Evolutionary conservation across 202 grass and related monocot species (phyloP), one percentile per base, ranked within the genome.

Genomic region (Digitaria exilis): DNA sequence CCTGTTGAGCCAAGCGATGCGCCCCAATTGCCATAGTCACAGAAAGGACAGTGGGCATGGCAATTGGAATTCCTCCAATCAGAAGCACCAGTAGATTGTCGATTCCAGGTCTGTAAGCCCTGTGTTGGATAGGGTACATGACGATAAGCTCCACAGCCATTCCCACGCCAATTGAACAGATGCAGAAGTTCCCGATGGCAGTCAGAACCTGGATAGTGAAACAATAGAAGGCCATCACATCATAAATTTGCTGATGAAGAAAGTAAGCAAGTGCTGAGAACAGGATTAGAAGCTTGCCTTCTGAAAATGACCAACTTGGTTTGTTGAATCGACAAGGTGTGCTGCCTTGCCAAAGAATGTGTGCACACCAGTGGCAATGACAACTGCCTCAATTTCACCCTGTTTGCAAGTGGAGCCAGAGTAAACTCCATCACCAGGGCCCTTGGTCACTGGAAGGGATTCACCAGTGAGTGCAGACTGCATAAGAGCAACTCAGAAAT

Each of bases 231-330:
- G 4, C 19, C 9, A 35, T 73, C 26, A 28, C 3, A 56, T 19
- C 56, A 71, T 22, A 82, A 66, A 45, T 25, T 48, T 56, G 13
- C 28, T 0, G 56, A 51, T 58, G n/a, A 85, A 84, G 15, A 73
- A 61, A 77, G 24, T 56, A 75, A 78, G 49, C 21, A 82, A 30
- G 44, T 69, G 29, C 72, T 42, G 19, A 30, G 82, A 28, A 65
- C 34, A 9, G n/a, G 37, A 55, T 24, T 79, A 75, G 34, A 88
- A 62, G 60, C 87, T 84, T 90, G 58, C 94, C 91, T 94, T 97
- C 81, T 97, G 94, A 34, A 97, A 97, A 87, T 97, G 94, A 28
- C 94, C 94, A 79, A 97, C 91, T 97, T 97, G 94, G 82, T 97
- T 97, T 0, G 94, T 97, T 19, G 94, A 97, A 80, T 97, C 94